Evolutionary conservation across 2,329 filamentous ascomycete species (phyloP), one percentile per base, ranked within the genome.

Genomic region (Diaporthe sp.): DNA sequence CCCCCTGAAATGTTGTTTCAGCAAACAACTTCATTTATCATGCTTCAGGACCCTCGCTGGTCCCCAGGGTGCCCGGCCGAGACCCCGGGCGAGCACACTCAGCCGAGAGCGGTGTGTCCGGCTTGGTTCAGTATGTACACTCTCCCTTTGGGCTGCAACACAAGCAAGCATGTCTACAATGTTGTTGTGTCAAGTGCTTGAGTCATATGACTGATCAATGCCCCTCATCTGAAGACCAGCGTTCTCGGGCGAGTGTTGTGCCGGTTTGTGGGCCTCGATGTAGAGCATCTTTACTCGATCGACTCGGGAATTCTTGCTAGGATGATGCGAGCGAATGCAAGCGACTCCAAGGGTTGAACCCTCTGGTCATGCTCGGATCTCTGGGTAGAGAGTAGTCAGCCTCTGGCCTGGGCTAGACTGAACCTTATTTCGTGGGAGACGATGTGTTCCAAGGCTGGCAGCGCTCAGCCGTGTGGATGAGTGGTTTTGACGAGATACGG

Each of bases 81-180:
- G 63, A 51, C 47, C 44, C 63, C 44, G 44, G 63, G 28, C 63
- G 31, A 68, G 13, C 5, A 3, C 61, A 47, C 39, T 67, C 44
- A 67, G 28, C 61, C 31, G 63, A 68, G 31, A 39, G 65, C 65
- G 65, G 65, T 68, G 65, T 68, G 65, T 68, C 60, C 47, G 31
- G 25, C 44, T 51, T 51, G 28, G 28, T 53, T 28, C 25, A n/a
- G 25, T 44, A 49, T 13, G 49, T 70, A 20, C 49, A 34, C 42
- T 34, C 6, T 5, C 63, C 17, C 6, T 3, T 31, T n/a, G 47
- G 31, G 8, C 31, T n/a, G 47, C 63, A 8, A 39, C 47, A 12
- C 31, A 68, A 68, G 63, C 13, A 53, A 68, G 63, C 22, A 68
- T 15, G 17, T 31, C 28, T 53, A 25, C 49, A 68, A 25, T 39